Evolutionary conservation across 805 yeast species (phyloP).

Genomic region (Torulaspora maleeae): DNA sequence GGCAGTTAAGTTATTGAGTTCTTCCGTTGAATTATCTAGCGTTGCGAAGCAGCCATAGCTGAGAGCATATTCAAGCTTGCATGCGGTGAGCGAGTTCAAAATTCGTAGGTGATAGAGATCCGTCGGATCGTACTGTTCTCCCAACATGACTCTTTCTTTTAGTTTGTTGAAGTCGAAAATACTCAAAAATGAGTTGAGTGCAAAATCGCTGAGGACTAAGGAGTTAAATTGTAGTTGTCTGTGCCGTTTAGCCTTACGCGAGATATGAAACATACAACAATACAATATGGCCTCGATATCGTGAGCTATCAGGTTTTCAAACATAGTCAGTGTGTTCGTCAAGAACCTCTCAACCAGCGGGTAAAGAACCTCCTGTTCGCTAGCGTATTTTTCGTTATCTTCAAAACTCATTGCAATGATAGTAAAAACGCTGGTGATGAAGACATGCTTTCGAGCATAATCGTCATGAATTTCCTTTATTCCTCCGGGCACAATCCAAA

Average conservation of each 20-base stretch:
- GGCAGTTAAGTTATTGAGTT: conserved; percentile 42
- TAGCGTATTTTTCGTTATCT: conserved; percentile 45
- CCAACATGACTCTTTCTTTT: conserved; percentile 34
- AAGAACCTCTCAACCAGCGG: conserved; percentile 47
- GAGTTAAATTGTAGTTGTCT: conserved; percentile 49
- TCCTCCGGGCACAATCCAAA: conserved; percentile 61
- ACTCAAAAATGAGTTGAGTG: conserved; percentile 45
- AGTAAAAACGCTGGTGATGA: conserved; percentile 51
- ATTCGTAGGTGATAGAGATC: conserved; percentile 54
- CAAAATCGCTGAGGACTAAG: conserved; percentile 50
- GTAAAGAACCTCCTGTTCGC: conserved; percentile 46
- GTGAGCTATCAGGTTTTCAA: conserved; percentile 52
- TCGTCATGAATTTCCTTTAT: conserved; percentile 43
- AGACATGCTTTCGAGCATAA: conserved; percentile 49
- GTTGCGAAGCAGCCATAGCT: conserved; percentile 41
- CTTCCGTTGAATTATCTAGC: conserved; percentile 29
- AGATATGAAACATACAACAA: conserved; percentile 49
- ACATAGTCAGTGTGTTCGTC: conserved; percentile 44
- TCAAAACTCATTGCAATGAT: conserved; percentile 54
- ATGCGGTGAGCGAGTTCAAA: conserved; percentile 48
- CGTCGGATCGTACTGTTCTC: conserved; percentile 30
- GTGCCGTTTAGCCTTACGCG: conserved; percentile 45
- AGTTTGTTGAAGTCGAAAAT: conserved; percentile 45
- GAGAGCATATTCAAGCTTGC: conserved; percentile 48
- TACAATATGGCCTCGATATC: conserved; percentile 58